These are phyloP conservation scores for Rhodotorula sp. DNA, from an alignment of 1,284 basidiomycete species.

Conservation along the genomic window DNA sequence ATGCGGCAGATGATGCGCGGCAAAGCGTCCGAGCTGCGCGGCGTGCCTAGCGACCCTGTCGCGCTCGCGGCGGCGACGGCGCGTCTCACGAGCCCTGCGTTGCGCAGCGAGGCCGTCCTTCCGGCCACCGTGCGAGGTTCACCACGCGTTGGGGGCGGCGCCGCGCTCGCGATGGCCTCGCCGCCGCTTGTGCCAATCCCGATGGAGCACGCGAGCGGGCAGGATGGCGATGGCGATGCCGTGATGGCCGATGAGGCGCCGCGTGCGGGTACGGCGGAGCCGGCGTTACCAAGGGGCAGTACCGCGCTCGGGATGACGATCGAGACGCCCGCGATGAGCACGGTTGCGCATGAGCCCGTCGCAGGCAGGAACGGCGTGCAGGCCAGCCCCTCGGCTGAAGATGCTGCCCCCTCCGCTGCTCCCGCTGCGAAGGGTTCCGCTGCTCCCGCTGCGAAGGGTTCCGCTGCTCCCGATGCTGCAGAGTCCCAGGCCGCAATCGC, in stretches of 20 bases:
- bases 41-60: slow-evolving; percentile 5
- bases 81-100: not conserved
- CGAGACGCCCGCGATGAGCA: not conserved
- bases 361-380: not conserved
- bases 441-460: not conserved
- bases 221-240: not conserved
- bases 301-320: slow-evolving; percentile 13
- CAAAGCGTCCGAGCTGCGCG: slow-evolving; percentile 1
- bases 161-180: slow-evolving; percentile 1
- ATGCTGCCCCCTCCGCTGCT: not conserved
- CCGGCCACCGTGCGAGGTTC: slow-evolving; percentile 2
- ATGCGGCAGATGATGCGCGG: slow-evolving; percentile 5
- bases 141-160: not conserved
- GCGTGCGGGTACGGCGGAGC: not conserved
- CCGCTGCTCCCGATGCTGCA: not conserved
- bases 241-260: not conserved
- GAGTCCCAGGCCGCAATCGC: no score
- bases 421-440: no score
- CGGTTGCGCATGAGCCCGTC: not conserved
- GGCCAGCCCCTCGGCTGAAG: not conserved
- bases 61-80: slow-evolving; percentile 11
- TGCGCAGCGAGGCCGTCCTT: not conserved
- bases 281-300: not conserved
- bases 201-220: not conserved
- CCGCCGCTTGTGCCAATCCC: slow-evolving; percentile 20